Evolutionary conservation across 2,329 filamentous ascomycete genomes (phyloP).

Genomic region (Phaeosphaeria sp.): DNA sequence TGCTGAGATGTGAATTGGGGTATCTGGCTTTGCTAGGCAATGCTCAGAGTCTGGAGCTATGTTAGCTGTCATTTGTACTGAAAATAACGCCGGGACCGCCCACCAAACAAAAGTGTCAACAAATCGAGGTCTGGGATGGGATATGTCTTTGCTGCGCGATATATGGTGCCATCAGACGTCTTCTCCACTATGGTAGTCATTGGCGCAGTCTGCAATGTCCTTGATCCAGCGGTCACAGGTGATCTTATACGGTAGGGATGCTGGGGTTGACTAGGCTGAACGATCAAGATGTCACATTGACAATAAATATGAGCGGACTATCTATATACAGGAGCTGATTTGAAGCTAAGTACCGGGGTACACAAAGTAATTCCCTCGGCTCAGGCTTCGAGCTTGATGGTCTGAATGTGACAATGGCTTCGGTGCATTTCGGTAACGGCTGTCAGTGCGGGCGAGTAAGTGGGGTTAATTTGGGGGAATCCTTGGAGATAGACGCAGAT

Average conservation of each 20-base stretch:
- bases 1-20: constrained; percentile 64
- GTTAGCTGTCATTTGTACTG: constrained; percentile 7
- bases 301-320: background rate
- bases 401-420: constrained; percentile 1
- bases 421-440: constrained; percentile 28
- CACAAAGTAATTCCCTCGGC: constrained; percentile 12
- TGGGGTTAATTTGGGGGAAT: constrained; percentile 23
- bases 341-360: background rate
- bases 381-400: constrained; percentile 4
- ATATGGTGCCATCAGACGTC: constrained; percentile 37
- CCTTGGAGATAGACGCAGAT: constrained; percentile 1
- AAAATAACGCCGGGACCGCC: constrained; percentile 6
- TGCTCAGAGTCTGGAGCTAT: constrained; percentile 32
- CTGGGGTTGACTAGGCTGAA: background rate
- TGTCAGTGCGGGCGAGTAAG: constrained; percentile 31
- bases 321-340: background rate
- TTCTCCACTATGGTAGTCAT: constrained; percentile 46
- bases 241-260: background rate
- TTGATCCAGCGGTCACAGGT: background rate
- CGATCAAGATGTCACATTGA: background rate
- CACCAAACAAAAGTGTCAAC: constrained; percentile 52
- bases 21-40: constrained; percentile 53
- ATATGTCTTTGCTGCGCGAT: constrained; percentile 40
- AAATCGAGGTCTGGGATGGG: constrained; percentile 49
- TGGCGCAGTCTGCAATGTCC: background rate